A percentile compares a stretch with the other conserved stretches of the same genome.
Conservation (phyloP, 805 yeast species). For the Yarrowia bubula region DNA sequence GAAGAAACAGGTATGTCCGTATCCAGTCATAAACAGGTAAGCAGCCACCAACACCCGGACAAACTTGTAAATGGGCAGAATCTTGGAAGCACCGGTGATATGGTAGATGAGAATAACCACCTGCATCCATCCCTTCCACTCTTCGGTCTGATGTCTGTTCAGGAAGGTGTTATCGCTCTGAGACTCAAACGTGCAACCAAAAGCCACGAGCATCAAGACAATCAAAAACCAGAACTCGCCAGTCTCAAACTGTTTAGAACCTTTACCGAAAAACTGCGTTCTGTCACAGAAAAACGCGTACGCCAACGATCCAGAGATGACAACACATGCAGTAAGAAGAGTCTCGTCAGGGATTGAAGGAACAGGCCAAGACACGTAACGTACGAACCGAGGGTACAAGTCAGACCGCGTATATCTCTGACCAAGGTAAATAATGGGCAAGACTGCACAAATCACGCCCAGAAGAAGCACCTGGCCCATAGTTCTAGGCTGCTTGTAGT, state of each 20-base stretch:
- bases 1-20: slow-evolving; percentile 33
- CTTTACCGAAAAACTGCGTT: slow-evolving; percentile 32
- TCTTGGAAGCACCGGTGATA: slow-evolving; percentile 35
- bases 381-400: slow-evolving; percentile 25
- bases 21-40: slow-evolving; percentile 35
- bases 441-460: slow-evolving; percentile 27
- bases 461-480: slow-evolving; percentile 14
- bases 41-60: slow-evolving; percentile 35
- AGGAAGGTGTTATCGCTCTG: slow-evolving; percentile 31
- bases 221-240: slow-evolving; percentile 30
- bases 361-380: slow-evolving; percentile 15
- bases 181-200: slow-evolving; percentile 25
- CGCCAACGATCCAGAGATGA: slow-evolving; percentile 28
- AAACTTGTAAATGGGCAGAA: slow-evolving; percentile 33
- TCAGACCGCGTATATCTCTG: slow-evolving; percentile 9
- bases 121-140: slow-evolving; percentile 37
- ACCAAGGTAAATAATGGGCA: slow-evolving; percentile 21
- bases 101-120: slow-evolving; percentile 33
- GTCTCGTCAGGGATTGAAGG: slow-evolving; percentile 9
- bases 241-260: slow-evolving; percentile 30
- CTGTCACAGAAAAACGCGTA: slow-evolving; percentile 33
- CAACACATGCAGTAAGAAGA: slow-evolving; percentile 13
- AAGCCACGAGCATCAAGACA: not conserved
- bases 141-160: slow-evolving; percentile 35
- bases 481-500: slow-evolving; percentile 29